Conservation (phyloP, 148 eudicot genomes). For the Chenopodium album region DNA sequence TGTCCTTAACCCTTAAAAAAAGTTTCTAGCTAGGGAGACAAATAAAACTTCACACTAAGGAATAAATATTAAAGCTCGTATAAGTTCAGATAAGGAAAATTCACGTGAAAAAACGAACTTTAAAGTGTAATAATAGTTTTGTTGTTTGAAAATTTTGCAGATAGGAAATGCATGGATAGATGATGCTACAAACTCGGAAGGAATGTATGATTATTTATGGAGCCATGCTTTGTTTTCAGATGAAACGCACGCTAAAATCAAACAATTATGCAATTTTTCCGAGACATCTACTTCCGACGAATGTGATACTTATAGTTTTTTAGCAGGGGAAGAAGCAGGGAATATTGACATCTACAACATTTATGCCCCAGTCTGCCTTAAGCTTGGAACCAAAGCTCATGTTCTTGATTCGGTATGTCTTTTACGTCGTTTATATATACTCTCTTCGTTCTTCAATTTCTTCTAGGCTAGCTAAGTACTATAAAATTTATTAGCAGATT, state of each 20-base stretch:
- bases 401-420: conserved; percentile 31
- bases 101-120: not conserved
- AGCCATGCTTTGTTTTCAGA: conserved; percentile 37
- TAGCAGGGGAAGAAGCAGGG: conserved; percentile 25
- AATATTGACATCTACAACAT: conserved; percentile 40
- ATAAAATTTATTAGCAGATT: no score
- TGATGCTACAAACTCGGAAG: conserved; percentile 27
- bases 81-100: not conserved
- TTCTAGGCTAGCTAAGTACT: no score
- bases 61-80: not conserved
- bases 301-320: not conserved
- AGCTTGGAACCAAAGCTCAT: conserved; percentile 15
- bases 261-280: conserved; percentile 24
- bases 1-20: no score
- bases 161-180: conserved; percentile 45
- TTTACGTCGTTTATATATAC: no score
- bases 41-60: no score
- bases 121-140: no score
- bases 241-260: conserved; percentile 30
- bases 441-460: no score
- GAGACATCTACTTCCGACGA: not conserved
- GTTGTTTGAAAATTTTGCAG: conserved; percentile 17
- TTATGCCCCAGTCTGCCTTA: conserved; percentile 33
- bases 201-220: conserved; percentile 37
- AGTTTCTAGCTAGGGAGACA: not conserved